Evolutionary conservation across 768 basidiomycete genomes (phyloP).

Genomic region (Hygrophorus russula): DNA sequence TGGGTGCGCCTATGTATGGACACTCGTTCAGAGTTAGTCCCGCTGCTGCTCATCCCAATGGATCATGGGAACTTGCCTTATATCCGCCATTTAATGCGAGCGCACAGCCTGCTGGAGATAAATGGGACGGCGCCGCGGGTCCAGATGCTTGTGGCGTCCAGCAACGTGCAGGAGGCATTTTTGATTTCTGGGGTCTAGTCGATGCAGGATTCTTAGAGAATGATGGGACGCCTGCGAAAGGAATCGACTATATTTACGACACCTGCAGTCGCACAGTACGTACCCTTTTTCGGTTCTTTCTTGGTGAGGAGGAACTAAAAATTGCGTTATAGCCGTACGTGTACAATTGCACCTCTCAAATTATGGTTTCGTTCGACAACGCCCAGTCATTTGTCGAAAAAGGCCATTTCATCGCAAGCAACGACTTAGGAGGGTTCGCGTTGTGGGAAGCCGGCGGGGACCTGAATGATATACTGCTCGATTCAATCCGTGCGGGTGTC

Average conservation of each 20-base stretch:
- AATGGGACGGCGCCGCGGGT: slow-evolving; percentile 36
- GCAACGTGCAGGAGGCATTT: slow-evolving; percentile 42
- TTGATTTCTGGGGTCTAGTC: slow-evolving; percentile 54
- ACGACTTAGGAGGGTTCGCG: slow-evolving; percentile 51
- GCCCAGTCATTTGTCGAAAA: slow-evolving; percentile 48
- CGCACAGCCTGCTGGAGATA: slow-evolving; percentile 39
- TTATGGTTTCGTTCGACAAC: slow-evolving; percentile 61
- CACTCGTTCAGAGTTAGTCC: slow-evolving; percentile 50
- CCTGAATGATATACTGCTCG: slow-evolving; percentile 44
- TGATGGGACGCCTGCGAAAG: slow-evolving; percentile 27
- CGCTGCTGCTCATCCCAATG: slow-evolving; percentile 22
- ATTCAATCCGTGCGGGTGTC: slow-evolving; percentile 37
- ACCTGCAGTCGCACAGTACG: slow-evolving; percentile 69
- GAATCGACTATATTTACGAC: slow-evolving; percentile 46
- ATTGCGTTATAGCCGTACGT: slow-evolving; percentile 45
- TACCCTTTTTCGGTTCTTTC: slow-evolving; percentile 11
- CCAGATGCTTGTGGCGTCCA: slow-evolving; percentile 49
- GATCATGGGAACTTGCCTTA: slow-evolving; percentile 23
- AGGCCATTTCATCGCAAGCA: slow-evolving; percentile 43
- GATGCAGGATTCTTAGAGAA: slow-evolving; percentile 39
- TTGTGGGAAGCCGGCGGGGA: slow-evolving; percentile 70
- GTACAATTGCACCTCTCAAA: slow-evolving; percentile 40
- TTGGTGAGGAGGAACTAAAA: slow-evolving; percentile 2
- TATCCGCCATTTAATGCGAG: slow-evolving; percentile 42
- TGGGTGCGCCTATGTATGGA: slow-evolving; percentile 80